These are phyloP conservation scores for Hanseniaspora gamundiae DNA, from an alignment of 1,139 yeast species.

Conservation along the genomic window DNA sequence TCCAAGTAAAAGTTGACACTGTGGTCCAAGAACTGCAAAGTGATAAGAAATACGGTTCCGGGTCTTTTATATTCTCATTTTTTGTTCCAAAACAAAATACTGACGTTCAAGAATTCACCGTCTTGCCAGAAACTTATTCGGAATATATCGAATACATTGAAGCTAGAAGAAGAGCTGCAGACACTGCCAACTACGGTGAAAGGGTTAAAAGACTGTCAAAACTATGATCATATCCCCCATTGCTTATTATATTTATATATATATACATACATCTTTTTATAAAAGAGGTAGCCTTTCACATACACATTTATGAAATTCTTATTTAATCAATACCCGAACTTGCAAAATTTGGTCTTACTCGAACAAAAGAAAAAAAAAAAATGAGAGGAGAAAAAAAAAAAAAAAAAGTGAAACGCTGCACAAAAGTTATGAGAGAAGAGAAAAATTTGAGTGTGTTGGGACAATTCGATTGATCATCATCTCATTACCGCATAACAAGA, in stretches of 20 bases:
- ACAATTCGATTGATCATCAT: no score
- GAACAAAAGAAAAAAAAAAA: background rate
- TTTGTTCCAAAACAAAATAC: constrained; percentile 54
- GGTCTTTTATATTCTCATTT: constrained; percentile 80
- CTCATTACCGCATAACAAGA: background rate
- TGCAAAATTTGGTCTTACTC: no score
- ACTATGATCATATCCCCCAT: background rate
- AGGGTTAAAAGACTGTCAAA: background rate
- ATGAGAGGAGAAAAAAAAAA: background rate
- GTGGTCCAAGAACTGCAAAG: constrained; percentile 57
- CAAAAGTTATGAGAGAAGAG: no score
- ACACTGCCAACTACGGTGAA: constrained; percentile 56
- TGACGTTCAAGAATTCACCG: constrained; percentile 31
- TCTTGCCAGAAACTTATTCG: constrained; percentile 74
- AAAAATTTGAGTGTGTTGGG: no score
- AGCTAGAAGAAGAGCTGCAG: constrained; percentile 81
- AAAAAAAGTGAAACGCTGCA: background rate
- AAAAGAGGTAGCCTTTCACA: no score
- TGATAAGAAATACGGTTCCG: constrained; percentile 54
- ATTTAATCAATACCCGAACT: no score
- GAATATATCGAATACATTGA: constrained; percentile 89
- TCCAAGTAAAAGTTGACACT: constrained; percentile 84
- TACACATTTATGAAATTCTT: no score
- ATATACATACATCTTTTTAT: no score
- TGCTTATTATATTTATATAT: no score